Evolutionary conservation across 2,329 filamentous ascomycete genomes (phyloP), one percentile per base, ranked within the genome.

Genomic region (Fusarium compactum): DNA sequence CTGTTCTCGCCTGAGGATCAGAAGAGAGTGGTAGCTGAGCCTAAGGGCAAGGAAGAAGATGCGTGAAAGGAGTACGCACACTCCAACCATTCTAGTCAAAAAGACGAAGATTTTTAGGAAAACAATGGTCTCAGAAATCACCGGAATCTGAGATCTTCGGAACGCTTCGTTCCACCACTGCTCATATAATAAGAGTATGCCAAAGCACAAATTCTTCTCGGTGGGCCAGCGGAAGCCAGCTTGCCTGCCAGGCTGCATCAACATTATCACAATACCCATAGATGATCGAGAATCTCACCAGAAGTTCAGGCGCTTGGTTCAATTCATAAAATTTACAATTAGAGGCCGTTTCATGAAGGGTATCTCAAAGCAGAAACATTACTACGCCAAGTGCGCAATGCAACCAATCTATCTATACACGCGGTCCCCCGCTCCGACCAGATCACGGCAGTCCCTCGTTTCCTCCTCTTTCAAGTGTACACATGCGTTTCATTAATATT

Each of bases 1-100:
- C 85, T 90, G 65, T 93, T 92, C 76, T 83, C 84, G 14, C 72
- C 76, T 1, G 69, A 76, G 15, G 82, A 85, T 44, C 79, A 82
- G 75, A 72, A 73, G 43, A 73, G 78, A 24, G 67, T 76, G 40
- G 58, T 74, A 11, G 47, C 57, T 58, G 63, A 51, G 40, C 57
- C 67, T 11, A 69, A 69, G 59, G 22, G 47, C 51, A 67, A 69
- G 41, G 61, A 67, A 52, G 51, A 55, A 7, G 43, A 71, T 53
- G 65, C 60, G 18, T 74, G 40, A 73, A 34, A 30, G 34, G 41
- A 18, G 25, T 20, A 16, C 15, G 18, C 24, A 44, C 12, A 15
- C n/a, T 27, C 29, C 38, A 51, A 34, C 22, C 20, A 50, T 45
- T 22, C 27, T 40, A 18, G 18, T 54, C 25, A 30, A 29, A 20